Conservation (phyloP, 2,329 filamentous ascomycete genomes). For the Alternaria arbusti region DNA sequence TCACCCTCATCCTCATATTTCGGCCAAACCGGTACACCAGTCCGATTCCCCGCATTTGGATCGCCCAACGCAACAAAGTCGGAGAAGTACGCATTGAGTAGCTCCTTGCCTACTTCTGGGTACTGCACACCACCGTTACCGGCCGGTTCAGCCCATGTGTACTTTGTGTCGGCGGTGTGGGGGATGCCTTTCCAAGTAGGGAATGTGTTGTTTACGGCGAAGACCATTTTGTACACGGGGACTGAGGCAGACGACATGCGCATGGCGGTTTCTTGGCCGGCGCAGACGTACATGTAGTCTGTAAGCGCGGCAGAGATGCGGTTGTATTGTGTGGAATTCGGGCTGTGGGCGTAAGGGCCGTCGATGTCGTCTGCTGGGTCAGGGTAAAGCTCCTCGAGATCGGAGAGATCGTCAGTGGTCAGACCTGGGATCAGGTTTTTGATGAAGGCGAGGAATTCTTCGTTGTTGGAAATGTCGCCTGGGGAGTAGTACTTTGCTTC, state of each 20-base stretch:
- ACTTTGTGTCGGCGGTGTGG: slow-evolving; percentile 48
- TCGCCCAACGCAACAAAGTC: slow-evolving; percentile 50
- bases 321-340: slow-evolving; percentile 54
- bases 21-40: slow-evolving; percentile 47
- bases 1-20: slow-evolving; percentile 36
- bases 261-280: slow-evolving; percentile 54
- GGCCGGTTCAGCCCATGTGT: slow-evolving; percentile 56
- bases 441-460: slow-evolving; percentile 41
- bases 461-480: slow-evolving; percentile 38
- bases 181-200: slow-evolving; percentile 30
- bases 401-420: slow-evolving; percentile 17
- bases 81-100: slow-evolving; percentile 50
- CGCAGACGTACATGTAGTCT: slow-evolving; percentile 56
- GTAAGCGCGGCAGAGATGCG: slow-evolving; percentile 51
- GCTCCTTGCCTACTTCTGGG: slow-evolving; percentile 41
- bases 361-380: slow-evolving; percentile 25
- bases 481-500: slow-evolving; percentile 33
- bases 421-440: slow-evolving; percentile 31
- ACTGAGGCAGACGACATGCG: slow-evolving; percentile 43
- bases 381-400: slow-evolving; percentile 33
- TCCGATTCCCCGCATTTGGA: slow-evolving; percentile 42
- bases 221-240: slow-evolving; percentile 34
- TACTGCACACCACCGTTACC: slow-evolving; percentile 52
- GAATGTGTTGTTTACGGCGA: slow-evolving; percentile 30
- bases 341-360: slow-evolving; percentile 48